phyloP scores from a whole-genome alignment of 441 rosid species.

The Rhodomyrtus psidioides region DNA sequence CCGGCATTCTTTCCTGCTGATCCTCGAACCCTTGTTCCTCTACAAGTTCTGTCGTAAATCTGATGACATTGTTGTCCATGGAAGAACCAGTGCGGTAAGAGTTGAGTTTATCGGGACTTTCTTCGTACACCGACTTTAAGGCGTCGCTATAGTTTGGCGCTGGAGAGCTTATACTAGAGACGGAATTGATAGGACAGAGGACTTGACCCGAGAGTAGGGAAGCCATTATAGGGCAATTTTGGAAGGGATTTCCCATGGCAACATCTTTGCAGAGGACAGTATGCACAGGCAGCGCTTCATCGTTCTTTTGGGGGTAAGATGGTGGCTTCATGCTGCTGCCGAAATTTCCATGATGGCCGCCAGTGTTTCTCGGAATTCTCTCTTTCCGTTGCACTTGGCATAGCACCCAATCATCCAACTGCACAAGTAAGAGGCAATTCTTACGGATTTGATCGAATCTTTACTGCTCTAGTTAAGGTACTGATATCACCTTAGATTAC shows the following conservation, averaged over 20 bases:
- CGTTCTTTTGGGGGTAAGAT: background rate
- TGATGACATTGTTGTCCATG: background rate
- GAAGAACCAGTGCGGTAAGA: background rate
- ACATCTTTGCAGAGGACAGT: background rate
- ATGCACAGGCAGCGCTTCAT: background rate
- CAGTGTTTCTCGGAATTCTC: background rate
- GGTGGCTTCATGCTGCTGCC: background rate
- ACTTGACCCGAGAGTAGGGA: background rate
- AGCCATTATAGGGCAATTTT: background rate
- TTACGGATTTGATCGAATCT: background rate
- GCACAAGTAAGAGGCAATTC: background rate
- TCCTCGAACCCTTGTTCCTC: background rate
- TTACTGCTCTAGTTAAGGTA: background rate
- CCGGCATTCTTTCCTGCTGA: background rate
- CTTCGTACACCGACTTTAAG: background rate
- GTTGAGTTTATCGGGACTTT: background rate
- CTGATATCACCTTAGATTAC: background rate
- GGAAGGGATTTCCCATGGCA: background rate
- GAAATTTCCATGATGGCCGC: background rate
- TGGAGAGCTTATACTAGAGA: background rate
- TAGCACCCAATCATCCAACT: background rate
- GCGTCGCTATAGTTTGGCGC: background rate
- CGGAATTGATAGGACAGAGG: background rate
- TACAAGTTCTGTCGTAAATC: background rate
- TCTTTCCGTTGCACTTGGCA: background rate